Evolutionary conservation across 1,284 basidiomycete species (phyloP), one percentile per base, ranked within the genome.

Genomic region (Tilletiaria anomala): DNA sequence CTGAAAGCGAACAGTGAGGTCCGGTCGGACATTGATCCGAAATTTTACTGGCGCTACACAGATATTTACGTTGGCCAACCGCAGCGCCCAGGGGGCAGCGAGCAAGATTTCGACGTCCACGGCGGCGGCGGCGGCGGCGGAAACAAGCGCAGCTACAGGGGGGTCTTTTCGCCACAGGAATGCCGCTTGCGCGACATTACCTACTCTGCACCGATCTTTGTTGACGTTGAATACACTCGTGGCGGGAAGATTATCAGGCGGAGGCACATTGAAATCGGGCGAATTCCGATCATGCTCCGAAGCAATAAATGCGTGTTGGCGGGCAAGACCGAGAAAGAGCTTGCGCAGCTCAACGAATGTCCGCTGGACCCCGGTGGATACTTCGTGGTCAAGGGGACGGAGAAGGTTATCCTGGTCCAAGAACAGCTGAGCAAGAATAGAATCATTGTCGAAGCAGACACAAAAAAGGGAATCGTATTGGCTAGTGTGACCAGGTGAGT

Each of bases 391-490:
- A 96, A 93, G 69, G 93, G 93, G 11, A 97, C 94, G 15, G 93
- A 99, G 70, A 99, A 99, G 72, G 93, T 99, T 59, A 97, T 99
- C 53, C 74, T 99, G 45, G 91, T 97, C 2, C 93, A 99, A 69
- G 94, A 99, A 68, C 93, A 97, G 70, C 72, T 99, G 59, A 89
- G 85, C 74, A 99, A 97, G 73, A 99, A 99, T 70, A 78, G 93
- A 45, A 97, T 99, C 65, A 93, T 99, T 51, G 91, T 99, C 51
- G 94, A 97, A 72, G 56, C 66, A 21, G 67, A 68, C 36, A 71
- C 76, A 5, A 80, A 81, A 35, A 97, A 97, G 70, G 85, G 85
- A 12, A 73, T 84, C 35, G 89, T 96, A 0, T 86, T 87, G 61
- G 89, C 93, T 6, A 91, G 87, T 15, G 96, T 94, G 70, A 99